Evolutionary conservation across 192 early-diverging fungal genomes (phyloP), one percentile per base, ranked within the genome.

Genomic region (Cladochytrium replicatum): DNA sequence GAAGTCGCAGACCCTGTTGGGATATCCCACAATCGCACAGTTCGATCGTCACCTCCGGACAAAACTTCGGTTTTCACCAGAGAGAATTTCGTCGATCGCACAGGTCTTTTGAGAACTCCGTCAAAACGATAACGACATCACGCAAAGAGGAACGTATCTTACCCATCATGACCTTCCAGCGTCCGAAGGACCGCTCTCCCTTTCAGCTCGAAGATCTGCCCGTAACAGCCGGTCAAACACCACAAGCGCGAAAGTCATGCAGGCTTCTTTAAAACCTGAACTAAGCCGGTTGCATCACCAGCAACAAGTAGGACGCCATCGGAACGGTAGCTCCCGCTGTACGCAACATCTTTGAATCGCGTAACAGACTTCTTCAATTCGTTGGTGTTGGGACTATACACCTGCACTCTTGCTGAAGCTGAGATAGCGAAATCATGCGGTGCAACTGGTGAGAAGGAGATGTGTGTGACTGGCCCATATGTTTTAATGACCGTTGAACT

Each of bases 21-120:
- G 48, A 99, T 85, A 61, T 99, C 95, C 92, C 91, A 99, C 29
- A 97, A 56, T 39, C 80, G 68, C 29, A 97, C 89, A 4, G 93
- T 92, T 51, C 77, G 81, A 60, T 99, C 95, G 56, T 97, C 93
- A 3, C 86, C 87, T 25, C 78, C 87, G 7, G 89, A 89, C 48
- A 96, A 45, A 29, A 98, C 76, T 44, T 89, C 78, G 7, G 72
- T 79, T 45, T 83, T 83, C 66, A 85, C 78, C 0, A 81, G 74
- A 24, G 84, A 78, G 55, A 97, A 97, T 49, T 74, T 69, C 4
- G 88, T 72, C 5, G 89, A 72, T 47, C 86, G 88, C 8, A 91
- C 86, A 22, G 91, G 83, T 31, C 81, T 85, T 13, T 11, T 32
- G 11, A 3, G 4, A 6, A 7, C 9, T 8, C 8, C 41, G 22